Percentiles rank a stretch among this genome's conserved stretches.
Evolutionary conservation across 371 early-diverging fungal species (phyloP).

Genomic region (Mortierella sp.): DNA sequence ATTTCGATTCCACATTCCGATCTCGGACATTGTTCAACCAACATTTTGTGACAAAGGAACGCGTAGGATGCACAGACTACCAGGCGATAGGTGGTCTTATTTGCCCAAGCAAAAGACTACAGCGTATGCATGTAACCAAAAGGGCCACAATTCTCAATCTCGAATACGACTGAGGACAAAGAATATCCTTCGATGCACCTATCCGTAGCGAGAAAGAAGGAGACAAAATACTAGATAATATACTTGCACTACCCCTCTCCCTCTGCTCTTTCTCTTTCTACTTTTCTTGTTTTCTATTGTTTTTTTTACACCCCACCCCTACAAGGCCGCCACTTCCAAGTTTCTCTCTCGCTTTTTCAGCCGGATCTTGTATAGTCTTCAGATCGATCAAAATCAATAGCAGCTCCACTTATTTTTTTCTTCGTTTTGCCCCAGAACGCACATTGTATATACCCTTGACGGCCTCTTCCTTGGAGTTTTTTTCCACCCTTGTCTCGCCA

Average conservation of each 20-base stretch:
- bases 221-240: constrained; percentile 11
- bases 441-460: too few species aligned
- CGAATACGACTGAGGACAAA: constrained; percentile 27
- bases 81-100: too few species aligned
- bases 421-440: too few species aligned
- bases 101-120: neutral
- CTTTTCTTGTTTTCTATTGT: neutral
- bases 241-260: neutral
- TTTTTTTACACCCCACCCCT: constrained; percentile 6
- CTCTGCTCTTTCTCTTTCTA: neutral
- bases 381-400: neutral
- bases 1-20: constrained; percentile 18
- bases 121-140: neutral
- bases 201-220: neutral
- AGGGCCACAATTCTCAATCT: constrained; percentile 23
- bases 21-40: neutral
- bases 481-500: neutral
- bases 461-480: neutral
- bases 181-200: neutral
- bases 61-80: neutral
- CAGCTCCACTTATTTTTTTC: too few species aligned
- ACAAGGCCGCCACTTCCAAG: neutral
- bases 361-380: neutral
- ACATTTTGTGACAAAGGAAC: neutral
- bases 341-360: neutral